Conservation (phyloP, 495 filamentous ascomycete species). For the Aspergillus bertholletiae region DNA sequence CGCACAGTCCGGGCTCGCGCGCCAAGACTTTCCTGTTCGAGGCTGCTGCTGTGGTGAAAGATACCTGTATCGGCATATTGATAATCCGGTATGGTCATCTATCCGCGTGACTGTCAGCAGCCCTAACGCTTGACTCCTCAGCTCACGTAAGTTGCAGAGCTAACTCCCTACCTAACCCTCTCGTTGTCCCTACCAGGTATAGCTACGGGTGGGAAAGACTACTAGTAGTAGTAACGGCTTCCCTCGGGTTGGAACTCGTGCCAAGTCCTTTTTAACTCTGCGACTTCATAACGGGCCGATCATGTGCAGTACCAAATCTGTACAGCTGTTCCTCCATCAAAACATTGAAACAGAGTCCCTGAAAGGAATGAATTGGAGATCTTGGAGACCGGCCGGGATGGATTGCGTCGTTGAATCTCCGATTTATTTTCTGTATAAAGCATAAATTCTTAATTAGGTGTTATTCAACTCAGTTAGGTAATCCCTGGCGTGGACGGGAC, state of each 20-base stretch:
- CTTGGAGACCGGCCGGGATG: not conserved
- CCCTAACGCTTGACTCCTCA: constrained; percentile 25
- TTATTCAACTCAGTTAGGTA: not conserved
- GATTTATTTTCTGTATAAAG: not conserved
- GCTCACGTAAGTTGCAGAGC: too few relatives aligned
- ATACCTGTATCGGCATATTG: constrained; percentile 15
- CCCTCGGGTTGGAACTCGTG: too few relatives aligned
- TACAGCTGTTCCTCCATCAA: not conserved
- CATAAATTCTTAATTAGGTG: not conserved
- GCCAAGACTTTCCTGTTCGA: constrained; percentile 38
- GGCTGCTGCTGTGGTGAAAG: constrained; percentile 12
- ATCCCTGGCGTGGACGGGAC: not conserved
- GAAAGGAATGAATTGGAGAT: not conserved
- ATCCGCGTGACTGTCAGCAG: constrained; percentile 25
- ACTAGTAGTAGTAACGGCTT: not conserved
- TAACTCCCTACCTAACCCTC: too few relatives aligned
- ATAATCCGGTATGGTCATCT: constrained; percentile 25
- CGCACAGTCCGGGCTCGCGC: constrained; percentile 40
- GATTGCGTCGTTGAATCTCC: not conserved
- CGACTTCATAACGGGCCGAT: too few relatives aligned
- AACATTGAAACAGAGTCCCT: not conserved
- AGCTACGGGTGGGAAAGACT: too few relatives aligned
- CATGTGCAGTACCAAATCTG: not conserved
- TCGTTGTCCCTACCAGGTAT: too few relatives aligned
- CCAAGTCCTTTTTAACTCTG: too few relatives aligned